Conservation (phyloP, 208 protist species). For the Leishmania amazonensis region DNA sequence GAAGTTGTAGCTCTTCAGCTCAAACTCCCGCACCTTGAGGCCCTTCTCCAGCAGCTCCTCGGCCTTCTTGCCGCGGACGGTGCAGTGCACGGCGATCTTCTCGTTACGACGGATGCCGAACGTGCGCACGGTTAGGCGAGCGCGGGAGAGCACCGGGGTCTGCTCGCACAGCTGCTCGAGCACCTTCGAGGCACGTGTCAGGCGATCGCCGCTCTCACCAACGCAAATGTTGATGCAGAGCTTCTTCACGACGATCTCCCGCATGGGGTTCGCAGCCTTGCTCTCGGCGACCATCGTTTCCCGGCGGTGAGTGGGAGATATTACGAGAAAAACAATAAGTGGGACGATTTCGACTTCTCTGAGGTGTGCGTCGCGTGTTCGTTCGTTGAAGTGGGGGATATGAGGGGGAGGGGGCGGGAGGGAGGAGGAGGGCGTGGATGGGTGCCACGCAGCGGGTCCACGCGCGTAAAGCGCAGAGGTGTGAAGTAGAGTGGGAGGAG, state of each 20-base stretch:
- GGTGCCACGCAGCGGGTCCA: neutral
- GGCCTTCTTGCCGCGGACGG: slow-evolving; percentile 99
- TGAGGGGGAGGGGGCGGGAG: too few relatives aligned
- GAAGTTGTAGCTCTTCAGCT: slow-evolving; percentile 98
- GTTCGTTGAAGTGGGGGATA: neutral
- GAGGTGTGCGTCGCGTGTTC: neutral
- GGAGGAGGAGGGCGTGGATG: neutral
- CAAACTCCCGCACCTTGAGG: slow-evolving; percentile 99
- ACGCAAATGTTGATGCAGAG: slow-evolving; percentile 99
- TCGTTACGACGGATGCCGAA: slow-evolving; percentile 99
- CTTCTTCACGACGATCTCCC: slow-evolving; percentile 98
- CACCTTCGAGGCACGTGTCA: slow-evolving; percentile 99
- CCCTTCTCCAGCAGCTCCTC: slow-evolving; percentile 99
- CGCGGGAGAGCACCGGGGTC: slow-evolving; percentile 96
- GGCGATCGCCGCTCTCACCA: slow-evolving; percentile 98
- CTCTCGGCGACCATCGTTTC: slow-evolving; percentile 76
- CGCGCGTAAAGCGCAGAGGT: neutral
- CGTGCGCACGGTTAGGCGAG: slow-evolving; percentile 98
- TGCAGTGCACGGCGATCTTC: slow-evolving; percentile 99
- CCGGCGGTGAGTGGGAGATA: neutral
- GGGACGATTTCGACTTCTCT: neutral
- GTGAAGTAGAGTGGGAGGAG: neutral
- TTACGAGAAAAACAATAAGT: neutral
- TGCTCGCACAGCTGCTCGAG: slow-evolving; percentile 99
- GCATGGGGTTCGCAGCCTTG: slow-evolving; percentile 97